These are phyloP conservation scores for Stagonosporopsis cucurbitacearum DNA, from an alignment of 2,329 filamentous ascomycete genomes.

Conservation along the genomic window DNA sequence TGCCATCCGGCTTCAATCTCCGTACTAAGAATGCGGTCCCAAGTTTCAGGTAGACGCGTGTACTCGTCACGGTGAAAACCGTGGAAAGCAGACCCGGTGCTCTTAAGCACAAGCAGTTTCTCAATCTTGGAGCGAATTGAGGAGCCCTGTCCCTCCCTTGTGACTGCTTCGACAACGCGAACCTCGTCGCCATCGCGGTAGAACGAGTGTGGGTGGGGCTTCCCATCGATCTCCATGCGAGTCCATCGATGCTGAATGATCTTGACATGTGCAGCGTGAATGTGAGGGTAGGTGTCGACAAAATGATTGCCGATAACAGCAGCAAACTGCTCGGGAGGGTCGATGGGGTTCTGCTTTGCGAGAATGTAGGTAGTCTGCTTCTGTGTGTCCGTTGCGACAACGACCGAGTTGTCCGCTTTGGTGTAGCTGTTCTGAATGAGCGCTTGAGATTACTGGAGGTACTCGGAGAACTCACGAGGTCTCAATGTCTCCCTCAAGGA, in stretches of 20 bases:
- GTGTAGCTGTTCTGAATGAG: slow-evolving; percentile 72
- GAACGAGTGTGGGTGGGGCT: slow-evolving; percentile 95
- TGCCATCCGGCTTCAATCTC: slow-evolving; percentile 87
- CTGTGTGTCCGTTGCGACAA: slow-evolving; percentile 96
- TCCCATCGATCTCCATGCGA: slow-evolving; percentile 83
- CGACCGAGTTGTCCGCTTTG: slow-evolving; percentile 87
- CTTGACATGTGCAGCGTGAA: slow-evolving; percentile 81
- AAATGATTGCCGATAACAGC: slow-evolving; percentile 87
- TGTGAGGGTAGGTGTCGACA: slow-evolving; percentile 84
- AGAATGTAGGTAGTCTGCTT: slow-evolving; percentile 93
- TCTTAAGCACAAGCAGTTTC: slow-evolving; percentile 90
- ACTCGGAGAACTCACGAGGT: slow-evolving; percentile 65
- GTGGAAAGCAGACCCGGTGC: slow-evolving; percentile 94
- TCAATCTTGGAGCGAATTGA: slow-evolving; percentile 78
- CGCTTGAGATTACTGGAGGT: background rate
- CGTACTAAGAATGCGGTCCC: slow-evolving; percentile 94
- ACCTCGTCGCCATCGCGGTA: slow-evolving; percentile 87
- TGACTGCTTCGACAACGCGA: slow-evolving; percentile 78
- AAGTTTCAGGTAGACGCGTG: slow-evolving; percentile 87
- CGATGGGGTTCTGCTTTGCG: slow-evolving; percentile 91
- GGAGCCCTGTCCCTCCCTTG: slow-evolving; percentile 71
- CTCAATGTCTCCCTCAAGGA: slow-evolving; percentile 92
- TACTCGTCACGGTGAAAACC: slow-evolving; percentile 92
- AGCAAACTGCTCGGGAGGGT: slow-evolving; percentile 90
- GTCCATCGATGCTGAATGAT: slow-evolving; percentile 90